A percentile compares a stretch with the other conserved stretches of the same genome.
Evolutionary conservation across 805 yeast genomes (phyloP).

Genomic region (Komagataella mondaviorum): DNA sequence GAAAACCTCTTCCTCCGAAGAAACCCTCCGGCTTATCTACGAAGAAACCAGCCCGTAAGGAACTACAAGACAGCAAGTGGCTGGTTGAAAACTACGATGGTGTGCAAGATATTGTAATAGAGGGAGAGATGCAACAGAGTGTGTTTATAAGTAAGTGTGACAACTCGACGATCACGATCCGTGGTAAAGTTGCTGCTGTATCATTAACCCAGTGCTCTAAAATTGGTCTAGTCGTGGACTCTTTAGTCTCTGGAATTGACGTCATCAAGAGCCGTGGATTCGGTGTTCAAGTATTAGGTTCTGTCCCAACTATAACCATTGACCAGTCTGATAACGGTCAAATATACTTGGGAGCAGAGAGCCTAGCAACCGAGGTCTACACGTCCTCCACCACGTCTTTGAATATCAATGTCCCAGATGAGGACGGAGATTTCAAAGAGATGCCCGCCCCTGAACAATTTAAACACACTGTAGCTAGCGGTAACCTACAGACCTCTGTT

Average conservation of each 20-base stretch:
- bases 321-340: constrained; percentile 86
- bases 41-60: constrained; percentile 42
- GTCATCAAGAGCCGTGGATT: constrained; percentile 69
- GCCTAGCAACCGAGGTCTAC: constrained; percentile 65
- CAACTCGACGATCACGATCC: constrained; percentile 63
- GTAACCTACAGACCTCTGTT: constrained; percentile 52
- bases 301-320: constrained; percentile 68
- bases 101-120: constrained; percentile 48
- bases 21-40: constrained; percentile 54
- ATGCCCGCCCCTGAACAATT: constrained; percentile 87
- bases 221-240: constrained; percentile 70
- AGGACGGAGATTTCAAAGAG: constrained; percentile 67
- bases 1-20: constrained; percentile 67
- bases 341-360: constrained; percentile 59
- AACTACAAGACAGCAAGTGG: constrained; percentile 84
- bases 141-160: constrained; percentile 77
- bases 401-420: constrained; percentile 73
- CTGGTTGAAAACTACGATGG: constrained; percentile 66
- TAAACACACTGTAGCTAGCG: constrained; percentile 50
- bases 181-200: constrained; percentile 86
- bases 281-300: constrained; percentile 78
- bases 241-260: constrained; percentile 79
- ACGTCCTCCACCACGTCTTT: constrained; percentile 78
- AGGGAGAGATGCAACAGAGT: constrained; percentile 77
- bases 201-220: constrained; percentile 61